Percentiles rank a stretch among this genome's conserved stretches.
phyloP scores from a whole-genome alignment of 768 basidiomycete genomes.

The Naganishia vishniacii region DNA sequence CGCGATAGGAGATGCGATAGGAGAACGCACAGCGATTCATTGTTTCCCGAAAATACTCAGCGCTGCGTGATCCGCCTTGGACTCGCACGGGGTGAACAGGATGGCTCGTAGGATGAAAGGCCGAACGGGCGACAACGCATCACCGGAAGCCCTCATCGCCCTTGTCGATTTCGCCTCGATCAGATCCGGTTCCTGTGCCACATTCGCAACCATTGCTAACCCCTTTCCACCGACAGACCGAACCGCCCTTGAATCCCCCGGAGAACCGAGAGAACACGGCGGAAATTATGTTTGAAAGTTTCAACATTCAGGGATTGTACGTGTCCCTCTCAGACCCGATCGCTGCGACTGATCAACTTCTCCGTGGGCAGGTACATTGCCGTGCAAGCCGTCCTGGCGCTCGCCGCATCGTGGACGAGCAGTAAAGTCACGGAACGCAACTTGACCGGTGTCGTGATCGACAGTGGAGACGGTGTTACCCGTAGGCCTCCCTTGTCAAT shows the following conservation, averaged over 20 bases:
- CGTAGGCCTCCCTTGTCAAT: constrained; percentile 49
- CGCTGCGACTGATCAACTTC: background rate
- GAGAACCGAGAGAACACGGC: constrained; percentile 99
- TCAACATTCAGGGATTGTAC: constrained; percentile 89
- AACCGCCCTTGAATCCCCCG: constrained; percentile 94
- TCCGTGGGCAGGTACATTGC: constrained; percentile 67
- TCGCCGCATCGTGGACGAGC: constrained; percentile 95
- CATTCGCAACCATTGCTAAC: background rate
- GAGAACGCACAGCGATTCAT: too few species aligned
- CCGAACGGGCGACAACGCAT: too few species aligned
- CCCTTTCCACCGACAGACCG: constrained; percentile 61
- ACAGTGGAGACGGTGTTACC: constrained; percentile 98
- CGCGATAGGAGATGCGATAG: too few species aligned
- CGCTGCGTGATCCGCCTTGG: too few species aligned
- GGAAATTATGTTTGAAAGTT: constrained; percentile 99
- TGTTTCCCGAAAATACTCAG: too few species aligned
- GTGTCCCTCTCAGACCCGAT: constrained; percentile 18
- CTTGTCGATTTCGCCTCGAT: too few species aligned
- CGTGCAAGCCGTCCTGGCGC: constrained; percentile 94
- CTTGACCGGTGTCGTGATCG: constrained; percentile 93
- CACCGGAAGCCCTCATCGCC: too few species aligned
- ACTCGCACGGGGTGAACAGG: too few species aligned
- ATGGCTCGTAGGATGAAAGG: too few species aligned
- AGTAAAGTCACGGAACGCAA: constrained; percentile 83
- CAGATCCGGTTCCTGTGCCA: too few species aligned